Base-by-base conservation (phyloP, 768 basidiomycete genomes). In the Boletus edulis region DNA sequence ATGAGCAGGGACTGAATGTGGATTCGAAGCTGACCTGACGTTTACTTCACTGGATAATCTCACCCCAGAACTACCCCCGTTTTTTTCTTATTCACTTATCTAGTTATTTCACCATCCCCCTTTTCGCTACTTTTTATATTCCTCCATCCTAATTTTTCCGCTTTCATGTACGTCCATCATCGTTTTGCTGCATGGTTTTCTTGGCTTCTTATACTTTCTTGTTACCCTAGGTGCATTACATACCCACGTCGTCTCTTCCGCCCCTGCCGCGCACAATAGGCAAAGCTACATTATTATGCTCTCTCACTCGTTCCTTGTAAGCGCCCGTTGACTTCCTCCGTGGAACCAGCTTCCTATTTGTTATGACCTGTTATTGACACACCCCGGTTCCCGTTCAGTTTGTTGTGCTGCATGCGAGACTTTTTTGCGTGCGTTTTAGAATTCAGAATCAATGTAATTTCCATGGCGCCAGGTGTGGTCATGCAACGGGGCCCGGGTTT, bases 21-120 rank as follows among this genome's bases (percentile, higher is more conserved):
- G 62, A 61, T 46, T 57, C 29, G 50, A 51, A 57, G 51, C 48
- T 61, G 52, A 55, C 51, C 51, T 56, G 58, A 58, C 56, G 20
- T 46, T 54, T 29, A 57, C 54, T 56, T 46, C 39, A 57, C 47
- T 43, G 66, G 64, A 69, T 66, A 44, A 46, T 58, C 48, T 64
- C 57, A 37, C 42, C 55, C 46, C 60, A 56, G 59, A 59, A 49
- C 57, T 62, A 55, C 50, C 37, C 57, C 56, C 55, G 20, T 44
- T 29, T 40, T 52, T 65, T 67, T 64, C 58, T 69, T 69, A 70
- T 67, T 69, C 40, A 42, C 53, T 56, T 66, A 69, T 68, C 67
- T 69, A 69, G 63, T 58, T 58, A 59, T 61, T 68, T 37, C 54
- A 55, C 51, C 35, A 54, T 67, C 54, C 46, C 27, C 46, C 27